Evolutionary conservation across 163 green algal species (phyloP).

Genomic region (Coccomyxa subellipsoidea): DNA sequence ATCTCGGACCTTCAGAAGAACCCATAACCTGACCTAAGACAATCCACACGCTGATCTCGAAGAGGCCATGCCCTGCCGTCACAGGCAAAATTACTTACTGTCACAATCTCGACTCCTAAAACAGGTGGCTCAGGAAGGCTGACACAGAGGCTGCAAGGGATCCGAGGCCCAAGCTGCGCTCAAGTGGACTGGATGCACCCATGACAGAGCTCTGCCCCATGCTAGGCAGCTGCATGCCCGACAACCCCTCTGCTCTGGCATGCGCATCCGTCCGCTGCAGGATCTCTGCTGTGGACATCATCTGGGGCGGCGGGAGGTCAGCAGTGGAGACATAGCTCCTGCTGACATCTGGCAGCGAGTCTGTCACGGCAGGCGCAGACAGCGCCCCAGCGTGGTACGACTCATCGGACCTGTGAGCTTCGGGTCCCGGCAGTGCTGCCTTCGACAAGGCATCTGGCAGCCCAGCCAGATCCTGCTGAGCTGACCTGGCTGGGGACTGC

Average conservation of each 20-base stretch:
- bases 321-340: not conserved
- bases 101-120: not conserved
- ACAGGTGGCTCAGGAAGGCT: not conserved
- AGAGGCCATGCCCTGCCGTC: too few relatives aligned
- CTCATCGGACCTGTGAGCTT: not conserved
- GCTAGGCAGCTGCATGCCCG: not conserved
- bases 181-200: not conserved
- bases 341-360: not conserved
- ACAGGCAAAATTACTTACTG: not conserved
- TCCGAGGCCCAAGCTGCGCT: not conserved
- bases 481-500: not conserved
- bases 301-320: not conserved
- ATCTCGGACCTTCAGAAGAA: too few relatives aligned
- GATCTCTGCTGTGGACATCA: conserved; percentile 4
- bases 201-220: not conserved
- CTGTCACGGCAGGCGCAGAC: not conserved
- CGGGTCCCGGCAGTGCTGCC: not conserved
- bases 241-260: not conserved
- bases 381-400: not conserved
- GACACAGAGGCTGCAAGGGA: not conserved
- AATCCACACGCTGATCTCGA: too few relatives aligned
- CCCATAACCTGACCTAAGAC: too few relatives aligned
- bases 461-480: not conserved
- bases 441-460: not conserved
- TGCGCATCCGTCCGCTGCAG: not conserved